phyloP scores from a whole-genome alignment of 352 stramenopile genomes.

The Thalassiosira delicatula region DNA sequence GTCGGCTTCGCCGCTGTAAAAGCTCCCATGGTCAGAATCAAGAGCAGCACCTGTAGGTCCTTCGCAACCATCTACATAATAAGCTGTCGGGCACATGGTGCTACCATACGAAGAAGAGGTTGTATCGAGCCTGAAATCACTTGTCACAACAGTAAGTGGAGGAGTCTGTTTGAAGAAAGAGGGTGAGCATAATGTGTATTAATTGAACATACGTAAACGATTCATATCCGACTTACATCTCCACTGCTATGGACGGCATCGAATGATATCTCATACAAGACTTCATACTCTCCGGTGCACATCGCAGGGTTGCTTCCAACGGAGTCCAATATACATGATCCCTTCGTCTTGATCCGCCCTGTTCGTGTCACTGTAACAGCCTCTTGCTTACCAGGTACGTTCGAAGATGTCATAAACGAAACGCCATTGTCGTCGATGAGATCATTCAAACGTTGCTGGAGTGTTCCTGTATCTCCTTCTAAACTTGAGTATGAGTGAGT shows the following conservation, averaged over 20 bases:
- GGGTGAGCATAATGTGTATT: too few species aligned
- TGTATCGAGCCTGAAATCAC: constrained; percentile 60
- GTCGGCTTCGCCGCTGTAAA: constrained; percentile 59
- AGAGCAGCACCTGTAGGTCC: constrained; percentile 44
- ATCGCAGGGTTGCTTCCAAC: constrained; percentile 38
- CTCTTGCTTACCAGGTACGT: constrained; percentile 57
- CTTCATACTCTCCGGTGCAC: constrained; percentile 79
- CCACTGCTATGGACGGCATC: constrained; percentile 86
- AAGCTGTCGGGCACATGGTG: constrained; percentile 53
- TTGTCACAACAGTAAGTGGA: constrained; percentile 58
- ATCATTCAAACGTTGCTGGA: constrained; percentile 61
- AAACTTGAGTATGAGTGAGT: constrained; percentile 45
- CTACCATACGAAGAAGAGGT: constrained; percentile 52
- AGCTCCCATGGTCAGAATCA: constrained; percentile 61
- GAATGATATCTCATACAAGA: constrained; percentile 89
- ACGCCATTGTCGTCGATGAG: constrained; percentile 69
- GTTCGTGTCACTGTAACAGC: constrained; percentile 56
- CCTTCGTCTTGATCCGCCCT: constrained; percentile 68
- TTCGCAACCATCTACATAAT: constrained; percentile 55
- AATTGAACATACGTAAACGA: too few species aligned
- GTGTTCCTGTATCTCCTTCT: constrained; percentile 63
- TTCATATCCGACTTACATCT: too few species aligned
- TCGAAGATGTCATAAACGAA: constrained; percentile 64
- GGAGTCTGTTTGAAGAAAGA: too few species aligned
- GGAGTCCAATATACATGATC: constrained; percentile 51